A percentile compares a stretch with the other conserved stretches of the same genome.
Evolutionary conservation across 2,329 filamentous ascomycete species (phyloP).

Genomic region (Aureobasidium sp.): DNA sequence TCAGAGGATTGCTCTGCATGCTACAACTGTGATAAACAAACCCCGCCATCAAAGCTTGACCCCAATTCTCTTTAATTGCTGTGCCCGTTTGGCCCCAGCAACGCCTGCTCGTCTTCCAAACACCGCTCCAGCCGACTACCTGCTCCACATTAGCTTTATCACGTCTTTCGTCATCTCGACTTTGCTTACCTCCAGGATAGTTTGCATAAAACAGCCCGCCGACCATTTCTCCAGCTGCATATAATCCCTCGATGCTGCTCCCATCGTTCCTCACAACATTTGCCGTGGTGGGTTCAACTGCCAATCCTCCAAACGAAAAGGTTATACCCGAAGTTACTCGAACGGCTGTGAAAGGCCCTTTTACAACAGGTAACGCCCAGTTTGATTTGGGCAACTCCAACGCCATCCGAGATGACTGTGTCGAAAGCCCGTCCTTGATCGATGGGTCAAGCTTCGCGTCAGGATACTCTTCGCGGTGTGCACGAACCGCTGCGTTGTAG

Average conservation of each 20-base stretch:
- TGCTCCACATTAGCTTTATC: neutral
- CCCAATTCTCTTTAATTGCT: slow-evolving; percentile 9
- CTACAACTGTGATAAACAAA: neutral
- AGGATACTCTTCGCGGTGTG: slow-evolving; percentile 41
- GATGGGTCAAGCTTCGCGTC: slow-evolving; percentile 51
- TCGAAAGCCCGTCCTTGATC: slow-evolving; percentile 55
- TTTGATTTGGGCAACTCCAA: slow-evolving; percentile 55
- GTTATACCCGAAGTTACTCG: slow-evolving; percentile 60
- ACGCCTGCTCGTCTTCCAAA: slow-evolving; percentile 42
- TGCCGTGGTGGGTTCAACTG: slow-evolving; percentile 48
- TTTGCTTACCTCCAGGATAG: slow-evolving; percentile 47
- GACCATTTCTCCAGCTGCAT: slow-evolving; percentile 59
- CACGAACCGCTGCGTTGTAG: slow-evolving; percentile 53
- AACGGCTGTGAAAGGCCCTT: slow-evolving; percentile 55
- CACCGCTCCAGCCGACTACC: slow-evolving; percentile 54
- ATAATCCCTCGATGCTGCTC: slow-evolving; percentile 47
- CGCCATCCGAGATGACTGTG: slow-evolving; percentile 41
- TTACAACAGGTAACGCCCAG: slow-evolving; percentile 55
- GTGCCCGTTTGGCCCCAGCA: slow-evolving; percentile 23
- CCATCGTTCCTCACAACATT: slow-evolving; percentile 45
- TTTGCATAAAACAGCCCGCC: slow-evolving; percentile 58
- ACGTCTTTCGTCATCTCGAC: neutral
- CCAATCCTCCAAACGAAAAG: slow-evolving; percentile 61
- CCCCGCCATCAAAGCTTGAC: slow-evolving; percentile 7
- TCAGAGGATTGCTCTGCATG: neutral